Percentiles rank a stretch among this genome's conserved stretches.
phyloP scores from a whole-genome alignment of 2,329 filamentous ascomycete genomes.

The Calonectria pseudoturangicola region DNA sequence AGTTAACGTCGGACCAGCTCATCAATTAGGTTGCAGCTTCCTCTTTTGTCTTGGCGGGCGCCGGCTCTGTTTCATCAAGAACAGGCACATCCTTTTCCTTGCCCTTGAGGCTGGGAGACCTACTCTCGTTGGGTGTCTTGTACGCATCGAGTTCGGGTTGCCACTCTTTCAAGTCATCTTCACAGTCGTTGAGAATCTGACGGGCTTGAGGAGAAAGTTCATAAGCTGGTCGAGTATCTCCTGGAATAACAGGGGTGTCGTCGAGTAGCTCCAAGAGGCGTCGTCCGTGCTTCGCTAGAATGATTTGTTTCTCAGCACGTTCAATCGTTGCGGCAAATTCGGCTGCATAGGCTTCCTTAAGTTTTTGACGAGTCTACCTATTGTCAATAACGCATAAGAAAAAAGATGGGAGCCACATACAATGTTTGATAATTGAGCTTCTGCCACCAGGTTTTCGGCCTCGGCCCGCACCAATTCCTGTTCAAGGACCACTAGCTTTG shows the following conservation, averaged over 20 bases:
- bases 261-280: conserved; percentile 90
- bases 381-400: conserved; percentile 38
- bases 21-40: conserved; percentile 8
- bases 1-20: not conserved
- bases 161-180: conserved; percentile 91
- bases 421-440: conserved; percentile 96
- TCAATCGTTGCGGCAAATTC: conserved; percentile 95
- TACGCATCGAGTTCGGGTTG: conserved; percentile 65
- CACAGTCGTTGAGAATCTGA: conserved; percentile 93
- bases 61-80: conserved; percentile 29
- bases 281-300: conserved; percentile 92
- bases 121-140: conserved; percentile 49
- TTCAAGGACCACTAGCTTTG: conserved; percentile 88
- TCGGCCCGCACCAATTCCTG: conserved; percentile 97
- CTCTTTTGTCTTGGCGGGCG: not conserved
- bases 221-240: conserved; percentile 84
- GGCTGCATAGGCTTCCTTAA: conserved; percentile 94
- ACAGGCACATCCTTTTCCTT: conserved; percentile 53
- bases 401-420: conserved; percentile 69
- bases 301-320: conserved; percentile 96
- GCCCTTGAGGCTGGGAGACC: conserved; percentile 51
- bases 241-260: conserved; percentile 91
- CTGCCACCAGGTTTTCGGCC: conserved; percentile 95
- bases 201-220: conserved; percentile 80
- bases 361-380: conserved; percentile 88